Evolutionary conservation across 1,284 basidiomycete genomes (phyloP).

Genomic region (Boletus semigastroideus): DNA sequence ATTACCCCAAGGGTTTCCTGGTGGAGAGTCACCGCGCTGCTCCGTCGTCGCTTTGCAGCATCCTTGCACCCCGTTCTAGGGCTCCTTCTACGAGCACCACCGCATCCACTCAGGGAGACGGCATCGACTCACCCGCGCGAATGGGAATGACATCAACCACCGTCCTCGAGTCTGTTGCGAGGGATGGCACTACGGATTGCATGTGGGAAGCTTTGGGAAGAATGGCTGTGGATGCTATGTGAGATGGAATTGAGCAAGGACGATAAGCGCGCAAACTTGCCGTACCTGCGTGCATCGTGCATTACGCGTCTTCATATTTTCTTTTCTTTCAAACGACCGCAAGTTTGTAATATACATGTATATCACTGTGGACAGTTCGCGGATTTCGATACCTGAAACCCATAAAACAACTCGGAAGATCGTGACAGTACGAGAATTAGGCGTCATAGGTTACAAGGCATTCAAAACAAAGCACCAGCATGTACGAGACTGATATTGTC

Average conservation of each 20-base stretch:
- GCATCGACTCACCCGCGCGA: conserved; percentile 1
- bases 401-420: neutral
- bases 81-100: conserved; percentile 24
- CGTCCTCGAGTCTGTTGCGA: neutral
- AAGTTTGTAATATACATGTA: neutral
- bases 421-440: neutral
- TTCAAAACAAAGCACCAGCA: too few relatives aligned
- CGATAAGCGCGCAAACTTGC: neutral
- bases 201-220: conserved; percentile 26
- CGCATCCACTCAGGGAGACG: conserved; percentile 8
- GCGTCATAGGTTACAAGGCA: neutral
- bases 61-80: conserved; percentile 17
- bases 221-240: conserved; percentile 23
- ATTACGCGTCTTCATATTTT: conserved; percentile 1
- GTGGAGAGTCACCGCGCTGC: neutral
- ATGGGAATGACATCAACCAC: neutral
- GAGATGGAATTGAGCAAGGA: conserved; percentile 2
- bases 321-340: neutral
- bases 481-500: neutral
- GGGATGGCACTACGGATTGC: conserved; percentile 7
- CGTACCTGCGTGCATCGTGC: neutral
- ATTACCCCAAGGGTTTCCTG: neutral
- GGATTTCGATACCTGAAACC: neutral
- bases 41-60: conserved; percentile 10
- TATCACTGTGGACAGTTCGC: conserved; percentile 4